These are phyloP conservation scores for Pachyrhizus erosus DNA, from an alignment of 306 rosid genomes.

Conservation along the genomic window DNA sequence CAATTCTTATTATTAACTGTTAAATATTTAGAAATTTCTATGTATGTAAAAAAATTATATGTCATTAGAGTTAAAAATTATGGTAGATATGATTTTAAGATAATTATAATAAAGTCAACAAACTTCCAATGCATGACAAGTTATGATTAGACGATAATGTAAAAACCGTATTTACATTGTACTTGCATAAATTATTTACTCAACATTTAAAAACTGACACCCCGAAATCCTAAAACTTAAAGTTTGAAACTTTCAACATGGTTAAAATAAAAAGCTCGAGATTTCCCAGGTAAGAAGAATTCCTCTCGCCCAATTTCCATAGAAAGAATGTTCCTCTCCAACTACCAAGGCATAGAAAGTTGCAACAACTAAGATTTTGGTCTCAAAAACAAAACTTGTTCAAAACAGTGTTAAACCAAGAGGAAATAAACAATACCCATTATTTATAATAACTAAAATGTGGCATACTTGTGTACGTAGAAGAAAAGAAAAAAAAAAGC, in stretches of 20 bases:
- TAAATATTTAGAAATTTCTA: not conserved
- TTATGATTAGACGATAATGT: not conserved
- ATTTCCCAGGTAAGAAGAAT: not conserved
- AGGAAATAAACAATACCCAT: not conserved
- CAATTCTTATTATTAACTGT: not conserved
- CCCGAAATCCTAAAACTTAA: not conserved
- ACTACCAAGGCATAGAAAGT: not conserved
- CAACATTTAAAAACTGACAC: not conserved
- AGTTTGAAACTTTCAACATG: conserved; percentile 36
- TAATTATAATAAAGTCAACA: not conserved
- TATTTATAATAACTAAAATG: not conserved
- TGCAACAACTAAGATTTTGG: not conserved
- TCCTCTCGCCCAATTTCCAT: not conserved
- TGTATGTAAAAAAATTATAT: no score
- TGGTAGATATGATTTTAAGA: not conserved
- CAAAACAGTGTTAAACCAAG: not conserved
- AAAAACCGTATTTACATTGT: not conserved
- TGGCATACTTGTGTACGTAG: not conserved
- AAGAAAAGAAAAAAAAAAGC: not conserved
- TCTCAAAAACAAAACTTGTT: not conserved
- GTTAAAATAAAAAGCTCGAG: not conserved
- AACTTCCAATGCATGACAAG: not conserved
- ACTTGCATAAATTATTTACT: not conserved
- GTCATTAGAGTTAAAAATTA: not conserved
- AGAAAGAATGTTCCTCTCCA: not conserved